These are phyloP conservation scores for Pseudogymnoascus sp. DNA, from an alignment of 2,329 filamentous ascomycete species.

Conservation along the genomic window DNA sequence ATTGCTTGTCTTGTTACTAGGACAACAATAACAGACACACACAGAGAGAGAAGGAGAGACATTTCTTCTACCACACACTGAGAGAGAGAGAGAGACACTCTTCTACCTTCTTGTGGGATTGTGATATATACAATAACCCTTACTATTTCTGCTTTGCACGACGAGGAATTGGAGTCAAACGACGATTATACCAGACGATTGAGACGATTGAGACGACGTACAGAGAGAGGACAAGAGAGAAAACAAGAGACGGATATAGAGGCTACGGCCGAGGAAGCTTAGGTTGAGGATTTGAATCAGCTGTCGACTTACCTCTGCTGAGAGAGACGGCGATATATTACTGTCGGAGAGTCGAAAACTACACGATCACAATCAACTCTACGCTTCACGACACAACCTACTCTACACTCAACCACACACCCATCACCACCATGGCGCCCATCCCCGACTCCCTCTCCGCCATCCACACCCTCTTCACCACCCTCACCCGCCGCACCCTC, in stretches of 20 bases:
- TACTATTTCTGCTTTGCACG: not conserved
- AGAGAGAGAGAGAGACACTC: not conserved
- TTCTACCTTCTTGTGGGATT: not conserved
- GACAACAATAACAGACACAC: not conserved
- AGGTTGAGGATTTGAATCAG: not conserved
- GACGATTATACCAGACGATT: not conserved
- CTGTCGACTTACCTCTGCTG: not conserved
- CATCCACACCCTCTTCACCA: slow-evolving; percentile 1
- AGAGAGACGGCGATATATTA: not conserved
- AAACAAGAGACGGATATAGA: no score
- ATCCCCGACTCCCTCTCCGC: not conserved
- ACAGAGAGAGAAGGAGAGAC: not conserved
- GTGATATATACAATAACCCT: not conserved
- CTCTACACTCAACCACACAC: not conserved
- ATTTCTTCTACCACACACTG: not conserved
- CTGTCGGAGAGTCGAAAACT: not conserved
- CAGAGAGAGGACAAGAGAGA: not conserved
- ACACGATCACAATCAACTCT: not conserved
- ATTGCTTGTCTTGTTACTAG: not conserved
- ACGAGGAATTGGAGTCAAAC: not conserved
- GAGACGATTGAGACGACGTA: not conserved
- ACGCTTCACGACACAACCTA: not conserved
- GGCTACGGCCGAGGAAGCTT: not conserved
- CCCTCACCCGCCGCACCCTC: not conserved
- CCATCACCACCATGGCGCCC: slow-evolving; percentile 8